Evolutionary conservation across 805 yeast genomes (phyloP).

Genomic region (Saccharomycopsis fodiens): DNA sequence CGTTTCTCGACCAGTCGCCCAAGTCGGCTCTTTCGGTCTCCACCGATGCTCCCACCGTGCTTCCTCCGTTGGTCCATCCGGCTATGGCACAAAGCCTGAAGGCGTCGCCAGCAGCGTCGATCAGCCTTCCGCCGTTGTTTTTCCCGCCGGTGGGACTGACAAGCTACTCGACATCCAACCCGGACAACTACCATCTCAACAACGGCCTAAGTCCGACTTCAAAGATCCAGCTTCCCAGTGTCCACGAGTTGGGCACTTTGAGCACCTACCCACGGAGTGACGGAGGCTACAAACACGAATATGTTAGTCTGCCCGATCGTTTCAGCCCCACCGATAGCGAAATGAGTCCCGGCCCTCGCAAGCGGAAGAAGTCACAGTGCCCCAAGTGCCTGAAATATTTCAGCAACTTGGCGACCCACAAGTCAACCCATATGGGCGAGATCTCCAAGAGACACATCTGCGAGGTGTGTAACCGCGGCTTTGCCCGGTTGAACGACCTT

Average conservation of each 20-base stretch:
- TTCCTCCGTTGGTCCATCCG: background rate
- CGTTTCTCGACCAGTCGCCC: background rate
- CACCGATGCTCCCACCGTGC: background rate
- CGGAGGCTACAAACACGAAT: background rate
- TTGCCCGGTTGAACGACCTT: conserved; percentile 81
- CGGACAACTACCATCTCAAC: background rate
- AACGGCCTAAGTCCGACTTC: background rate
- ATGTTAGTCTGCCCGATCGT: background rate
- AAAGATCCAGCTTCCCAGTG: conserved; percentile 2
- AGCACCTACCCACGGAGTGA: background rate
- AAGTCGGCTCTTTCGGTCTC: background rate
- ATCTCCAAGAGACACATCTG: conserved; percentile 44
- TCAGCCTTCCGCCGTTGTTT: conserved; percentile 1
- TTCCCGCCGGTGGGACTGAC: background rate
- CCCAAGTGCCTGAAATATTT: conserved; percentile 61
- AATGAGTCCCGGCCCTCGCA: background rate
- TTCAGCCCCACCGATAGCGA: background rate
- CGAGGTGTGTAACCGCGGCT: conserved; percentile 71
- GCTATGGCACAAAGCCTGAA: background rate
- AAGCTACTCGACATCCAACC: background rate
- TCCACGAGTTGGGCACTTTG: background rate
- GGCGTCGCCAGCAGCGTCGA: background rate
- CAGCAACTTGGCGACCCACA: conserved; percentile 59
- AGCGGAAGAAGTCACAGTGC: conserved; percentile 60
- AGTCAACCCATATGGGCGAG: conserved; percentile 72